These are phyloP conservation scores for Bertia moriformis DNA, from an alignment of 2,329 filamentous ascomycete genomes.

Conservation along the genomic window DNA sequence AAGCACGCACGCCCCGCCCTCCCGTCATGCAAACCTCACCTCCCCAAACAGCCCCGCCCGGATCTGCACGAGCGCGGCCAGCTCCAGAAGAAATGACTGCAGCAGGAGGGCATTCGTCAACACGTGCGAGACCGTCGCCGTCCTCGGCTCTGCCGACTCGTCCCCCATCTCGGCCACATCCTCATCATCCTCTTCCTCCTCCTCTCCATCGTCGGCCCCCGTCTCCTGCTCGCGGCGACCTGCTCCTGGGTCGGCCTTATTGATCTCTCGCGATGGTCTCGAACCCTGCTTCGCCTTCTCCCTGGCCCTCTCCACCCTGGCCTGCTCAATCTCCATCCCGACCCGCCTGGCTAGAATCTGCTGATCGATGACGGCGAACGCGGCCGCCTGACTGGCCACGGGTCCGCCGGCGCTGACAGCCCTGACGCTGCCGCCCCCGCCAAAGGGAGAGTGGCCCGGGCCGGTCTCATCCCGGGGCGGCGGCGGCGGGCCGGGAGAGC, in stretches of 20 bases:
- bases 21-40: slow-evolving; percentile 49
- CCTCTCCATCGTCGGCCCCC: slow-evolving; percentile 9
- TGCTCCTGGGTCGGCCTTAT: slow-evolving; percentile 3
- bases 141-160: slow-evolving; percentile 21
- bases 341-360: slow-evolving; percentile 41
- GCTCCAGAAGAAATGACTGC: slow-evolving; percentile 66
- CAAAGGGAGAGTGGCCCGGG: too few species aligned
- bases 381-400: slow-evolving; percentile 35
- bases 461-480: too few species aligned
- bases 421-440: too few species aligned
- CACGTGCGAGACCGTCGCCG: slow-evolving; percentile 61
- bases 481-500: too few species aligned
- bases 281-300: slow-evolving; percentile 31
- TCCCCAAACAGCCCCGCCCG: slow-evolving; percentile 65
- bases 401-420: too few species aligned
- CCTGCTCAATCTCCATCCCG: slow-evolving; percentile 28
- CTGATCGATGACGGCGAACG: slow-evolving; percentile 50
- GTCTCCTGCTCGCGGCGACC: slow-evolving; percentile 6
- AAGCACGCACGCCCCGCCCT: too few species aligned
- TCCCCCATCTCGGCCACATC: slow-evolving; percentile 10
- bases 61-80: slow-evolving; percentile 62
- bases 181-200: slow-evolving; percentile 9
- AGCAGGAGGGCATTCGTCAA: slow-evolving; percentile 68
- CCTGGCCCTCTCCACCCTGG: slow-evolving; percentile 15
- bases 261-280: slow-evolving; percentile 7